A percentile compares a stretch with the other conserved stretches of the same genome.
Evolutionary conservation across 164 flowering plant genomes (phyloP).

Genomic region (Magnolia sinica): DNA sequence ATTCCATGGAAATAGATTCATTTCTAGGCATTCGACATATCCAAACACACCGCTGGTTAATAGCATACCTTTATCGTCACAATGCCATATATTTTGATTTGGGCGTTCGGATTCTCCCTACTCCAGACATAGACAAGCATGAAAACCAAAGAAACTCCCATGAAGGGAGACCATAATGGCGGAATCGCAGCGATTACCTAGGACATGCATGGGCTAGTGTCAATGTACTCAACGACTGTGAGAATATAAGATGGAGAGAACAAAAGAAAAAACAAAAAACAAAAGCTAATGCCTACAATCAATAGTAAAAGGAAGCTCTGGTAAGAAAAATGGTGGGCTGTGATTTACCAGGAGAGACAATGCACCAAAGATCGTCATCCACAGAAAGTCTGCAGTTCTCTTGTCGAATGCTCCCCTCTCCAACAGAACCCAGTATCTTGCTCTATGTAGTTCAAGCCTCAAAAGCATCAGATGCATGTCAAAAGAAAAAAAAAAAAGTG

Average conservation of each 20-base stretch:
- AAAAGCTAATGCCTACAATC: not conserved
- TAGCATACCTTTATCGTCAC: constrained; percentile 45
- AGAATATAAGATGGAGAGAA: not conserved
- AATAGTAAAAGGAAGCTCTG: not conserved
- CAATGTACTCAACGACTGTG: not conserved
- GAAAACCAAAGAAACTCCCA: constrained; percentile 50
- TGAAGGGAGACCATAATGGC: constrained; percentile 30
- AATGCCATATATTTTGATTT: constrained; percentile 42
- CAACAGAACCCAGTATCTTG: constrained; percentile 49
- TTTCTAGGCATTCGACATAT: not conserved
- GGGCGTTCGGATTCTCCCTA: constrained; percentile 55
- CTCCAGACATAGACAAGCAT: constrained; percentile 62
- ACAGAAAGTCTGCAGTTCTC: constrained; percentile 56
- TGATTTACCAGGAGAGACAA: constrained; percentile 42
- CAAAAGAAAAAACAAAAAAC: not conserved
- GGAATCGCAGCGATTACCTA: constrained; percentile 47
- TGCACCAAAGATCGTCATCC: constrained; percentile 61
- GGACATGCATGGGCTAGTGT: not conserved
- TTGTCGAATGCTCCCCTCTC: constrained; percentile 57
- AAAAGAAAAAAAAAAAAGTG: too few relatives aligned
- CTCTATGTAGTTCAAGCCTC: constrained; percentile 25
- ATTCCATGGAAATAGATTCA: not conserved
- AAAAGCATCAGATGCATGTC: not conserved
- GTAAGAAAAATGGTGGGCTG: not conserved
- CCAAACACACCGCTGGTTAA: not conserved